A percentile compares a stretch with the other conserved stretches of the same genome.
Evolutionary conservation across 305 asterid species (phyloP).

Genomic region (Plantago rigida): DNA sequence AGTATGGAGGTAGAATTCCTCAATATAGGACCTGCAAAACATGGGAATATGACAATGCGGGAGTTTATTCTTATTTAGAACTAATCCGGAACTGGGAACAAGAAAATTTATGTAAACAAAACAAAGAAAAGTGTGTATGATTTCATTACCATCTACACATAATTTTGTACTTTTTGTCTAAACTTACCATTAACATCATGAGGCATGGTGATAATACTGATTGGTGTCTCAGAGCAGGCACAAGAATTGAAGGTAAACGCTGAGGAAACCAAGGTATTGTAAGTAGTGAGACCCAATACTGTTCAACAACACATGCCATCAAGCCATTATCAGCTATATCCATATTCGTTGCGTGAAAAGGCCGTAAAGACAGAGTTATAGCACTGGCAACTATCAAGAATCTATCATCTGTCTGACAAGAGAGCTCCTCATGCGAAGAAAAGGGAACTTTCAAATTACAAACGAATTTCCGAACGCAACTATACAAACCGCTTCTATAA

Average conservation of each 20-base stretch:
- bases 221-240: slow-evolving; percentile 81
- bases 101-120: no score
- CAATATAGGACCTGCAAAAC: no score
- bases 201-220: slow-evolving; percentile 76
- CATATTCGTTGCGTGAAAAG: slow-evolving; percentile 50
- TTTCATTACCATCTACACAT: slow-evolving; percentile 16
- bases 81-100: no score
- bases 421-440: slow-evolving; percentile 35
- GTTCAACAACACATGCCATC: slow-evolving; percentile 52
- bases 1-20: no score
- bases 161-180: slow-evolving; percentile 23
- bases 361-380: slow-evolving; percentile 69
- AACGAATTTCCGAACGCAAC: slow-evolving; percentile 58
- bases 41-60: no score
- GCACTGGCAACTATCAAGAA: slow-evolving; percentile 79
- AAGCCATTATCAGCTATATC: slow-evolving; percentile 34
- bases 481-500: slow-evolving; percentile 49
- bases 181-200: slow-evolving; percentile 68
- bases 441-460: slow-evolving; percentile 48
- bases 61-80: no score
- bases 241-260: slow-evolving; percentile 66
- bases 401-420: slow-evolving; percentile 53
- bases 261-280: slow-evolving; percentile 85
- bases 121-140: background rate
- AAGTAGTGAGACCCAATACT: slow-evolving; percentile 58